Evolutionary conservation across 2,329 filamentous ascomycete species (phyloP), one percentile per base, ranked within the genome.

Genomic region (Claviceps digitariae): DNA sequence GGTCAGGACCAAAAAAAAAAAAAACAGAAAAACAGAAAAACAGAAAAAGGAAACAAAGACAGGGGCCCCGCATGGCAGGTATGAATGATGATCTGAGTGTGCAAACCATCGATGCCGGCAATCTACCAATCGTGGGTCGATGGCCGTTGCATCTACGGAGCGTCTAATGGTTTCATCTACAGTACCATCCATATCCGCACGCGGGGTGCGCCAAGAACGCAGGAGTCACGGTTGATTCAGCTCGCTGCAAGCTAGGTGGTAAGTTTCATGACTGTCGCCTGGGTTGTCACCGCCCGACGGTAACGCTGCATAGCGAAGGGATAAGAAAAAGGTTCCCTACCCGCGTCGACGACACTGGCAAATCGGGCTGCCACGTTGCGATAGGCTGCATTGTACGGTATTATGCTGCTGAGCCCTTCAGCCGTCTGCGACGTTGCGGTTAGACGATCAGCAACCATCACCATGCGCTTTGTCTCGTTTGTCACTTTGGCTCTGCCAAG

Each of bases 321-420:
- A 15, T 47, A 31, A 50, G 47, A 48, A 36, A 25, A 9, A 20
- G 10, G 31, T 17, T 27, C 23, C 40, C 13, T 44, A 21, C 46
- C 47, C 27, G 52, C 29, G 47, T n/a, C 43, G 7, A 10, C 21
- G 20, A 51, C 45, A 40, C 12, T 47, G 48, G 48, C 40, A 44
- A 20, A 41, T 51, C 31, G 52, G 52, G 48, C 48, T 54, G 52
- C 48, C 48, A 54, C 52, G 48, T 54, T 54, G 38, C 52, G 27
- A n/a, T 44, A 17, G 38, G 27, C 20, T 50, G 52, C 47, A 50
- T 38, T 41, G 43, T 29, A 17, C 29, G 43, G 36, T 12, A 17
- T 25, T 15, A 34, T 49, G 31, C 31, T 10, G 31, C 12, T 13
- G 12, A 34, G 31, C 31, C 12, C 31, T 13, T 34, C 10, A 47